phyloP scores from a whole-genome alignment of 768 basidiomycete genomes.

The Peribolospora baueri region DNA sequence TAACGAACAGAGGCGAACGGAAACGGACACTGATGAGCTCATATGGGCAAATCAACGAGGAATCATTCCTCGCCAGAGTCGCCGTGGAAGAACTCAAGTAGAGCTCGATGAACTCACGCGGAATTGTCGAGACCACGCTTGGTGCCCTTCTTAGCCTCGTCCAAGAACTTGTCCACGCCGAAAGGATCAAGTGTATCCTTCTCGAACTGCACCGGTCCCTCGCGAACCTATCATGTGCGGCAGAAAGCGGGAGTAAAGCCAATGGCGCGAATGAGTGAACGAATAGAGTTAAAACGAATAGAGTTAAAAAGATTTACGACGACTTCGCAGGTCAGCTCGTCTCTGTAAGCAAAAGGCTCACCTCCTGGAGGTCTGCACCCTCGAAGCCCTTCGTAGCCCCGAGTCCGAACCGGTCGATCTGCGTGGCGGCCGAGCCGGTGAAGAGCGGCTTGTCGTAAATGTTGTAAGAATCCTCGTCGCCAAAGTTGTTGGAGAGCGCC shows the following conservation, averaged over 20 bases:
- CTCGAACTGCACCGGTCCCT: slow-evolving; percentile 96
- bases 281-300: not conserved
- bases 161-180: slow-evolving; percentile 86
- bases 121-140: slow-evolving; percentile 32
- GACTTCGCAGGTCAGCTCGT: not conserved
- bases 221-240: slow-evolving; percentile 23
- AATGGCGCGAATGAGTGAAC: no score
- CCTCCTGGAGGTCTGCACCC: slow-evolving; percentile 63
- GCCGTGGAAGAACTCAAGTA: not conserved
- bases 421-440: slow-evolving; percentile 80
- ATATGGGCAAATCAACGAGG: not conserved
- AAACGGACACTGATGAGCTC: not conserved
- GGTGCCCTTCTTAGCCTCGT: slow-evolving; percentile 85
- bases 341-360: not conserved
- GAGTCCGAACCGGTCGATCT: slow-evolving; percentile 79
- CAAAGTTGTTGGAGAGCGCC: slow-evolving; percentile 53
- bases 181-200: slow-evolving; percentile 95
- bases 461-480: slow-evolving; percentile 77
- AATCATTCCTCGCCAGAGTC: no score
- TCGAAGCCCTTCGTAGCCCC: slow-evolving; percentile 71
- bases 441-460: slow-evolving; percentile 87
- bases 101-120: slow-evolving; percentile 2
- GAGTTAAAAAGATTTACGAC: not conserved
- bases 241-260: no score
- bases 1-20: not conserved